Base-by-base conservation (phyloP, 2,329 filamentous ascomycete species). In the Pseudocercospora macadamiae region DNA sequence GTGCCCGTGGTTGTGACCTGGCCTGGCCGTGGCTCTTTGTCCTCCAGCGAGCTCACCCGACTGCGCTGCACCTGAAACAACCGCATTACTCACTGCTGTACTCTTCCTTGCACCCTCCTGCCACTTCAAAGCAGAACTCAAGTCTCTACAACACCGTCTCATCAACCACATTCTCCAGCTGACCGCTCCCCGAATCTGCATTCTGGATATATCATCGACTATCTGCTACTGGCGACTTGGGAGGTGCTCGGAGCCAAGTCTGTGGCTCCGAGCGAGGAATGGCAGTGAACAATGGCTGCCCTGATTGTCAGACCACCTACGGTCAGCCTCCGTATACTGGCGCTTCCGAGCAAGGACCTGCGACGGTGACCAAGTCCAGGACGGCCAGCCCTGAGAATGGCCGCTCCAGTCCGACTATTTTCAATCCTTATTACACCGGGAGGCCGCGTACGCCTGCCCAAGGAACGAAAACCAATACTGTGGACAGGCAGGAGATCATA, bases 401-500 rank as follows among this genome's bases (percentile, higher is more conserved):
- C 16, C 55, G 59, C 25, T 55, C 58, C 6, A 68, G 65, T 48
- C 66, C 65, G 9, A 63, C 62, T 16, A 66, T 70, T 39, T 73
- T 66, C 69, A 75, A 75, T 54, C 73, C 72, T 6, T 75, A 71
- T 61, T 74, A 72, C 59, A 73, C 73, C 19, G 69, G 72, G 21
- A 62, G 68, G 25, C 68, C 68, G 6, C 63, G 68, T 4, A 72
- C 71, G 26, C 70, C 70, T 16, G 66, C 58, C 32, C 67, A 68
- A 34, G 62, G 56, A 23, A 70, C 65, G 55, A 72, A 64, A 51
- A 49, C 61, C 28, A 60, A 60, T 28, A 63, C 72, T 39, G 68
- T 77, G 47, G 86, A 91, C 72, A 84, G 93, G 64, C 86, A 86
- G 57, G 89, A 93, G 74, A 79, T 96, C 67, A 97, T 97, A 57